Conservation (phyloP, 2,329 filamentous ascomycete species). For the Lecanicillium sp. region DNA sequence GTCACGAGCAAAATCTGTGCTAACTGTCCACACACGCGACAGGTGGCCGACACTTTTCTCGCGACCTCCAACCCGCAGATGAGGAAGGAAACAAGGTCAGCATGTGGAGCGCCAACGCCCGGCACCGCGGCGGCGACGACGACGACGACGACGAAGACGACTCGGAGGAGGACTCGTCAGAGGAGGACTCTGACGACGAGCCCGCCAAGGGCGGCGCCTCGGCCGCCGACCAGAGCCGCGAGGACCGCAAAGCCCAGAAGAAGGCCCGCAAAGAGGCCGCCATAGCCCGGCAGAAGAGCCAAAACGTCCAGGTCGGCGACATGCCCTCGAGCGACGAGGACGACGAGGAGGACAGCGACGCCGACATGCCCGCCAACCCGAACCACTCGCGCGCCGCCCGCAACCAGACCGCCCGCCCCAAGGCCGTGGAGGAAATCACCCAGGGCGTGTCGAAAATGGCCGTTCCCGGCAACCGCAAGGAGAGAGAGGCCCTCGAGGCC, state of each 20-base stretch:
- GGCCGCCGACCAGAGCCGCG: constrained; percentile 51
- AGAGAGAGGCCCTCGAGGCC: constrained; percentile 73
- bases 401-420: constrained; percentile 39
- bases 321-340: constrained; percentile 67
- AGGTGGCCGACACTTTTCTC: constrained; percentile 95
- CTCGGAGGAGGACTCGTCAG: constrained; percentile 41
- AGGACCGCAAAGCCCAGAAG: constrained; percentile 78
- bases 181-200: constrained; percentile 45
- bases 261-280: constrained; percentile 90
- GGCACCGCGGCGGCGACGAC: constrained; percentile 36
- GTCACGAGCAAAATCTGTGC: constrained; percentile 7
- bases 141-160: constrained; percentile 44
- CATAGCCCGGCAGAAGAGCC: constrained; percentile 65
- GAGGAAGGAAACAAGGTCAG: constrained; percentile 80
- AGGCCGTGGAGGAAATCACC: constrained; percentile 40
- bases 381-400: constrained; percentile 78
- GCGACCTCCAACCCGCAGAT: constrained; percentile 80
- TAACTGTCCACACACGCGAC: constrained; percentile 12
- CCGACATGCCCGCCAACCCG: constrained; percentile 76
- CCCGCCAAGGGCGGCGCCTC: constrained; percentile 36
- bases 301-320: constrained; percentile 73
- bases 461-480: constrained; percentile 40
- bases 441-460: constrained; percentile 48
- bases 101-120: constrained; percentile 68
- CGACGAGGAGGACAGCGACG: constrained; percentile 43